Percentiles rank a stretch among this genome's conserved stretches.
Conservation (phyloP, 2,329 filamentous ascomycete species). For the Phialemonium atrogriseum region DNA sequence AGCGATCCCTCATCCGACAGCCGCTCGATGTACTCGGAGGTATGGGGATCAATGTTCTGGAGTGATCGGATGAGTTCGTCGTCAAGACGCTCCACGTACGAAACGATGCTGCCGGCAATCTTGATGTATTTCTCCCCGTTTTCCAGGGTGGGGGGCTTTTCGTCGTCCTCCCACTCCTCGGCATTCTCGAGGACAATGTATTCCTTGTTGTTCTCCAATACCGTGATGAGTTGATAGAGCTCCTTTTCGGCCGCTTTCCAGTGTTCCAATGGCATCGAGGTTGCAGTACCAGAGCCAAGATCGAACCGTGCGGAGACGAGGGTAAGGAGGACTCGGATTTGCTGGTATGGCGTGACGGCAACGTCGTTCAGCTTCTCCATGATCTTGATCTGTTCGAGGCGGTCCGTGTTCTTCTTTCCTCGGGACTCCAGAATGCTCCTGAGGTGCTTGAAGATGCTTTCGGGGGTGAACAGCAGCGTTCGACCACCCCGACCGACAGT, state of each 20-base stretch:
- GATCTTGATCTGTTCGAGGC: slow-evolving; percentile 85
- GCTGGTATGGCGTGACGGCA: slow-evolving; percentile 83
- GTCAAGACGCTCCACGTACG: slow-evolving; percentile 88
- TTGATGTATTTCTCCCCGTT: slow-evolving; percentile 75
- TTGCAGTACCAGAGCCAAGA: slow-evolving; percentile 66
- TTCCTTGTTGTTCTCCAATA: slow-evolving; percentile 70
- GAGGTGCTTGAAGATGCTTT: slow-evolving; percentile 97
- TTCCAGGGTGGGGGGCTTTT: slow-evolving; percentile 73
- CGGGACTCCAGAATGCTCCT: slow-evolving; percentile 88
- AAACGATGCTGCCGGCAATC: slow-evolving; percentile 88
- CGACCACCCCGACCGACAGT: slow-evolving; percentile 85
- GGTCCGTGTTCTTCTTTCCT: slow-evolving; percentile 98
- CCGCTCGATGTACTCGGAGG: slow-evolving; percentile 95
- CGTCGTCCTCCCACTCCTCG: slow-evolving; percentile 98
- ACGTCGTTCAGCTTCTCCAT: slow-evolving; percentile 97
- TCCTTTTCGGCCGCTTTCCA: slow-evolving; percentile 95
- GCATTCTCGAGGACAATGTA: slow-evolving; percentile 84
- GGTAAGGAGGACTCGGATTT: slow-evolving; percentile 83
- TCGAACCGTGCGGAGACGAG: slow-evolving; percentile 93
- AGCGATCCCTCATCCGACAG: slow-evolving; percentile 82
- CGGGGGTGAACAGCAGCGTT: slow-evolving; percentile 84
- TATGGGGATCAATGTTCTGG: slow-evolving; percentile 96
- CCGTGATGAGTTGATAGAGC: slow-evolving; percentile 65
- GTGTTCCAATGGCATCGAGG: slow-evolving; percentile 88
- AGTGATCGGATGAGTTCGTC: slow-evolving; percentile 97